Base-by-base conservation (phyloP, 306 rosid genomes). In the Prunus kanzakura region DNA sequence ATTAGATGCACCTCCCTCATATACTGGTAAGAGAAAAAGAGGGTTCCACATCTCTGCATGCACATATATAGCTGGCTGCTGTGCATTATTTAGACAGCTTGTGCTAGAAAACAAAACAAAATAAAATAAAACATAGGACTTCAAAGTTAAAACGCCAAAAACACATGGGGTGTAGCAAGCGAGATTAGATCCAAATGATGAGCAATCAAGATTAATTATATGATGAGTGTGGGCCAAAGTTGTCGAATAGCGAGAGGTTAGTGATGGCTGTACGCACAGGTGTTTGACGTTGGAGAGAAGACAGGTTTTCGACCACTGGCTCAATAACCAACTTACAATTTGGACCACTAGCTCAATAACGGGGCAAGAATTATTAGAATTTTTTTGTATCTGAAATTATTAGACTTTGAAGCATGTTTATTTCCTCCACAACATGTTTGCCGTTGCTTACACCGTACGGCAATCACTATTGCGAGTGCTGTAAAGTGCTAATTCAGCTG, bases 261-360 rank as follows among this genome's bases (percentile, higher is more conserved):
- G 69, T 3, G 45, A 61, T 27, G 60, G 60, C 47, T 61, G 77
- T 67, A 18, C 68, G 46, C 27, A 60, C 68, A 73, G 1, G 77
- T 46, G 77, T 61, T 11, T 46, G 77, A 61, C 5, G 69, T 50
- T 18, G 58, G 57, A 73, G 68, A 25, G 69, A 18, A 29, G 16
- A 57, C 46, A 47, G 69, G 58, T 3, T 27, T 11, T 8, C 58
- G 51, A 47, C 51, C 51, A 47, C 14, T 12, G 6, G 41, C 41
- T 35, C 41, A 35, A 5, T 35, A 35, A 35, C 55, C 55, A 50
- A 50, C 1, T 50, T 47, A 12, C 51, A 47, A 9, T 9, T 12
- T 47, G 15, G 51, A 47, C 51, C 51, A 47, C 14, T 12, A 6
- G 41, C 41, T 35, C 41, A 35, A 35, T 6, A 35, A 35, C 29